These are phyloP conservation scores for Mortierella sp. DNA, from an alignment of 371 early-diverging fungal species.

Conservation along the genomic window DNA sequence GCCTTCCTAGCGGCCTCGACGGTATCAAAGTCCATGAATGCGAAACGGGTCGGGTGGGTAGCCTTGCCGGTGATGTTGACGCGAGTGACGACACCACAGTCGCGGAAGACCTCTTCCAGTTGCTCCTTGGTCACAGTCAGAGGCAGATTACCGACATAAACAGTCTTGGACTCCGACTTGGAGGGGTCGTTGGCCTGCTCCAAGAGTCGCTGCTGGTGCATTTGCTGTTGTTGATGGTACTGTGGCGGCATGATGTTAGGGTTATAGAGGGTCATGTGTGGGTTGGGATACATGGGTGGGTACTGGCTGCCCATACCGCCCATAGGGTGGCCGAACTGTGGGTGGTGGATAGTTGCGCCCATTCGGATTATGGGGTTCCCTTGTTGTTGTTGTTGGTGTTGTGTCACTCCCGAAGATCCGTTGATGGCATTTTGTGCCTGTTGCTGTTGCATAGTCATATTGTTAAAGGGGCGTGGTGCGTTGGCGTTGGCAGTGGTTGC, in stretches of 20 bases:
- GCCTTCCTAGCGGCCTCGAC: constrained; percentile 69
- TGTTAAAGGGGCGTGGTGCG: constrained; percentile 28
- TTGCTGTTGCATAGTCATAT: constrained; percentile 41
- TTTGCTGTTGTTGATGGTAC: constrained; percentile 21
- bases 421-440: constrained; percentile 23
- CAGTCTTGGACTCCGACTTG: constrained; percentile 75
- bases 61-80: constrained; percentile 80
- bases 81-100: constrained; percentile 73
- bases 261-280: constrained; percentile 60
- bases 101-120: constrained; percentile 67
- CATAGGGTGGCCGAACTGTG: constrained; percentile 44
- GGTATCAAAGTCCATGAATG: constrained; percentile 81
- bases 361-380: constrained; percentile 46
- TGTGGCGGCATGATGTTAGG: constrained; percentile 51
- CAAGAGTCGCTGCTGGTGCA: constrained; percentile 24
- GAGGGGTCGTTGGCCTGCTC: constrained; percentile 63
- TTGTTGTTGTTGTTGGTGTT: constrained; percentile 6
- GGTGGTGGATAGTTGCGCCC: constrained; percentile 49
- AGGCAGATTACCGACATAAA: constrained; percentile 80
- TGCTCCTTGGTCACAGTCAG: constrained; percentile 67
- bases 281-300: constrained; percentile 47
- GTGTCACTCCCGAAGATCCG: not conserved
- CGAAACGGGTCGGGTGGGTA: constrained; percentile 73
- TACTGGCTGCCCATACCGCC: constrained; percentile 36
- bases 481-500: constrained; percentile 9